A percentile compares a stretch with the other conserved stretches of the same genome.
Evolutionary conservation across 129 eudicot genomes (phyloP).

Genomic region (Erigeron canadensis): DNA sequence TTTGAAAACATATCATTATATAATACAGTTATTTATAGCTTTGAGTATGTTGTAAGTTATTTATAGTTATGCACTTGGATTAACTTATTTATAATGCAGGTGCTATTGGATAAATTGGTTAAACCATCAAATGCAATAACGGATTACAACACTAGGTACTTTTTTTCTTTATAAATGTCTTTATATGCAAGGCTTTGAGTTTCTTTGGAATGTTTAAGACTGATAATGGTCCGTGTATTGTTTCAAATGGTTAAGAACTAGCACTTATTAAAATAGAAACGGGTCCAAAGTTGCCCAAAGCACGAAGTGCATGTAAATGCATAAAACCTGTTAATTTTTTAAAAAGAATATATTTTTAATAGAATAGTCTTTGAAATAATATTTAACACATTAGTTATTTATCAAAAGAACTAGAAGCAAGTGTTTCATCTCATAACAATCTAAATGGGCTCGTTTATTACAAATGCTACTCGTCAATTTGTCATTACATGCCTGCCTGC

Average conservation of each 20-base stretch:
- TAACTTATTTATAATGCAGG: constrained; percentile 50
- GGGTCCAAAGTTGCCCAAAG: background rate
- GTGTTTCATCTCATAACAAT: background rate
- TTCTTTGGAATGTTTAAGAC: background rate
- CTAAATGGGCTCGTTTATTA: background rate
- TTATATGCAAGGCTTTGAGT: constrained; percentile 1
- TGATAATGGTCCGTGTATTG: background rate
- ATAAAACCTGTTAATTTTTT: no score
- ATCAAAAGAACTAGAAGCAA: background rate
- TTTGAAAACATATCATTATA: background rate
- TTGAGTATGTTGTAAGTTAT: constrained; percentile 9
- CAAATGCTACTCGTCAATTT: no score
- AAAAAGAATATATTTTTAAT: no score
- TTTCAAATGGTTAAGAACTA: background rate
- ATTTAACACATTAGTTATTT: background rate
- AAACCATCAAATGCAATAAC: constrained; percentile 78
- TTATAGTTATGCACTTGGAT: constrained; percentile 22
- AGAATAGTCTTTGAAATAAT: background rate
- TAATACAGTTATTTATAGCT: background rate
- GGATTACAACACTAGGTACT: constrained; percentile 95
- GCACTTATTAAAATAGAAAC: background rate
- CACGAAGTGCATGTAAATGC: background rate
- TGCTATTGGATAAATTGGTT: constrained; percentile 90
- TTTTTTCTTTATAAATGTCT: constrained; percentile 10
- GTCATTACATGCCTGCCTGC: background rate